Conservation (phyloP, 306 rosid genomes). For the Trifolium pratense region DNA sequence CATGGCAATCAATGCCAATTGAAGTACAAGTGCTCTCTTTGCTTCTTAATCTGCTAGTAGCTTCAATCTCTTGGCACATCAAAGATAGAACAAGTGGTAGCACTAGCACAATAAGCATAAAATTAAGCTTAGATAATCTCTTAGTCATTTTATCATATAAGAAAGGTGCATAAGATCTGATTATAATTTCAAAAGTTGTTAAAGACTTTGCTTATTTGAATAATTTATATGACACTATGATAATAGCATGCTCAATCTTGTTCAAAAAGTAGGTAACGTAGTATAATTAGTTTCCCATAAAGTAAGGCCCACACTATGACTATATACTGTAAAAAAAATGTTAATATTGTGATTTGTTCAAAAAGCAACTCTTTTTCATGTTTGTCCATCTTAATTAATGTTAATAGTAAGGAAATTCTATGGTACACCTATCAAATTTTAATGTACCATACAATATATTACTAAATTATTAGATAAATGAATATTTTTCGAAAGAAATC, state of each 20-base stretch:
- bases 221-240: constrained; percentile 58
- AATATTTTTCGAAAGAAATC: too few relatives aligned
- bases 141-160: constrained; percentile 47
- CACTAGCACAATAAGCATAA: constrained; percentile 41
- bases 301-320: constrained; percentile 44
- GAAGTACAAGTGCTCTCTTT: constrained; percentile 34
- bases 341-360: constrained; percentile 12
- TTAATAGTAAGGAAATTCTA: too few relatives aligned
- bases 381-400: constrained; percentile 24
- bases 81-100: constrained; percentile 47
- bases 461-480: too few relatives aligned
- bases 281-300: constrained; percentile 49
- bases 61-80: constrained; percentile 44
- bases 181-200: constrained; percentile 34
- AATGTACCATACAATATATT: too few relatives aligned
- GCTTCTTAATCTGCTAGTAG: constrained; percentile 48
- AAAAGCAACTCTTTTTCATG: constrained; percentile 36
- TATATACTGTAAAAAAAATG: background rate
- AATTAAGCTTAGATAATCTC: constrained; percentile 29
- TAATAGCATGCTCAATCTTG: constrained; percentile 51
- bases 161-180: constrained; percentile 32
- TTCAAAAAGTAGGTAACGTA: constrained; percentile 52
- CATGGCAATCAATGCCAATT: constrained; percentile 38
- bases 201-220: constrained; percentile 33
- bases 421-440: too few relatives aligned